Conservation (phyloP, 495 filamentous ascomycete species). For the Chlorociboria aeruginascens region DNA sequence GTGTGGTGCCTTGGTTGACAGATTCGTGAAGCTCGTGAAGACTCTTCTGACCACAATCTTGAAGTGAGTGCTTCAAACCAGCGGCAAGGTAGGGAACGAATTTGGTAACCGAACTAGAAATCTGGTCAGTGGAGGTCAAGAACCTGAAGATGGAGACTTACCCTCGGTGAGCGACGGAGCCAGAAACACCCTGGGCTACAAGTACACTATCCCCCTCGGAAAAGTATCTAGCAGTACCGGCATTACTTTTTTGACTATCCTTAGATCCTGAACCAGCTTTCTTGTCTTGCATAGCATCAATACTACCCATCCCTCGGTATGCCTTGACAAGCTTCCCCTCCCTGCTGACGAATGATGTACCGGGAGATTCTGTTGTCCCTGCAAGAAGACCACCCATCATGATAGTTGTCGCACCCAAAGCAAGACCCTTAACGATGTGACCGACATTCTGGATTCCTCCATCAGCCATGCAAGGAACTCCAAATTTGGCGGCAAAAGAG, state of each 20-base stretch:
- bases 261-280: conserved; percentile 70
- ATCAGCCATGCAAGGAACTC: conserved; percentile 95
- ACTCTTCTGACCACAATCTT: conserved; percentile 83
- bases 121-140: conserved; percentile 13
- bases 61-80: conserved; percentile 91
- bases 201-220: conserved; percentile 89
- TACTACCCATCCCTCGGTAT: conserved; percentile 96
- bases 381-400: conserved; percentile 99
- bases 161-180: conserved; percentile 48
- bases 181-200: conserved; percentile 92
- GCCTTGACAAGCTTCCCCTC: conserved; percentile 98
- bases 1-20: conserved; percentile 63
- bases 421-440: conserved; percentile 96
- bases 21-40: conserved; percentile 62
- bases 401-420: conserved; percentile 85
- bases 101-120: conserved; percentile 58
- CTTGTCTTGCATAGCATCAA: conserved; percentile 99
- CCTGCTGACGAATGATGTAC: conserved; percentile 87
- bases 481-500: conserved; percentile 80
- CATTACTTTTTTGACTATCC: conserved; percentile 78
- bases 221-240: conserved; percentile 96
- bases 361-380: conserved; percentile 93
- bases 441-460: conserved; percentile 97
- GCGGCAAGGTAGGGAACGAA: conserved; percentile 93
- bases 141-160: conserved; percentile 9